Conservation (phyloP, 192 early-diverging fungal genomes). For the Spizellomyces punctatus region DNA sequence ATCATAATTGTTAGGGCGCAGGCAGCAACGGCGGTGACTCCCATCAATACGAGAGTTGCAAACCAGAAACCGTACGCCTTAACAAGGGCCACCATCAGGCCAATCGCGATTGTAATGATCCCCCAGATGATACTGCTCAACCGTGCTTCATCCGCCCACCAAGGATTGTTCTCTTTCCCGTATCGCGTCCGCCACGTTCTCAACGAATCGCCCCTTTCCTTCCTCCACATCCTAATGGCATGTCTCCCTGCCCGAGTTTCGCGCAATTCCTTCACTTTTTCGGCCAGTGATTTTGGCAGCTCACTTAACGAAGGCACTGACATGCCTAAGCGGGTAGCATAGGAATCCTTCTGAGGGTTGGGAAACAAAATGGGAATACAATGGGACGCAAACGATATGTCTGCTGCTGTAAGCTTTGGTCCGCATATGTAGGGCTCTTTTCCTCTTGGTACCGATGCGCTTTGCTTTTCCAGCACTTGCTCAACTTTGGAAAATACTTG, state of each 20-base stretch:
- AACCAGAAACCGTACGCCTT: background rate
- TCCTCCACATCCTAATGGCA: slow-evolving; percentile 44
- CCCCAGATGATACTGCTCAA: slow-evolving; percentile 12
- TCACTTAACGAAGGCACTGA: slow-evolving; percentile 32
- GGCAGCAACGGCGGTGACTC: background rate
- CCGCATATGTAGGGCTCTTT: slow-evolving; percentile 29
- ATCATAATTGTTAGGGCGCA: background rate
- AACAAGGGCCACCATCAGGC: background rate
- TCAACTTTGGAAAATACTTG: slow-evolving; percentile 29
- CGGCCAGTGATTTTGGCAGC: slow-evolving; percentile 21
- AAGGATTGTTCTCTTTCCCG: slow-evolving; percentile 31
- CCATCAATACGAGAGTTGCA: background rate
- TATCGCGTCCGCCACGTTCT: slow-evolving; percentile 5
- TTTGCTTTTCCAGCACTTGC: slow-evolving; percentile 17
- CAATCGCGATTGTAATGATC: background rate
- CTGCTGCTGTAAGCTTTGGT: slow-evolving; percentile 44
- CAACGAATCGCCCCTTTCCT: slow-evolving; percentile 27
- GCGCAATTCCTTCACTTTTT: slow-evolving; percentile 25
- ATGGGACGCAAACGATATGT: slow-evolving; percentile 46
- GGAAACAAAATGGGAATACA: slow-evolving; percentile 42
- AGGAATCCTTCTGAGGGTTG: slow-evolving; percentile 33
- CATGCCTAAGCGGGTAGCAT: slow-evolving; percentile 8
- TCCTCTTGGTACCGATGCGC: background rate
- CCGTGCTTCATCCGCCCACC: slow-evolving; percentile 27
- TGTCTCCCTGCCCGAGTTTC: slow-evolving; percentile 37